These are phyloP conservation scores for Colletotrichum shisoi DNA, from an alignment of 2,329 filamentous ascomycete species.

Conservation along the genomic window DNA sequence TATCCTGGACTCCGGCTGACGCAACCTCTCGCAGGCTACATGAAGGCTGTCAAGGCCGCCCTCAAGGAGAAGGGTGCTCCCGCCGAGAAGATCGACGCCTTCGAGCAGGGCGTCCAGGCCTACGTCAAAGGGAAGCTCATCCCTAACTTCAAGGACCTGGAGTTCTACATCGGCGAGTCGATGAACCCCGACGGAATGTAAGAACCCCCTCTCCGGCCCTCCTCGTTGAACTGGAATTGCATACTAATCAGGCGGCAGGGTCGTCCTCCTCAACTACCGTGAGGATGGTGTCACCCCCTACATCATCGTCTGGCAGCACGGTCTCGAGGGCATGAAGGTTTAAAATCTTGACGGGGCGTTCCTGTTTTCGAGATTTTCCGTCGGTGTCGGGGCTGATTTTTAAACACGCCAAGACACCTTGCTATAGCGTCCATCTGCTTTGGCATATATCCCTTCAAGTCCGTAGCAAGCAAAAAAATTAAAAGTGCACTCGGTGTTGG, in stretches of 20 bases:
- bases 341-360: slow-evolving; percentile 58
- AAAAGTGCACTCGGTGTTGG: slow-evolving; percentile 33
- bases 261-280: slow-evolving; percentile 95
- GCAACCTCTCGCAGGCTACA: slow-evolving; percentile 69
- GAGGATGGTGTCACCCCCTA: slow-evolving; percentile 93
- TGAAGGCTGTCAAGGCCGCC: slow-evolving; percentile 83
- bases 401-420: slow-evolving; percentile 26
- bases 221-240: slow-evolving; percentile 8
- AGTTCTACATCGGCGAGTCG: slow-evolving; percentile 90
- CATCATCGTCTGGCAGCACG: slow-evolving; percentile 94
- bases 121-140: slow-evolving; percentile 86
- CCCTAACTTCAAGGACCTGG: slow-evolving; percentile 91
- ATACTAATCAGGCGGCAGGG: slow-evolving; percentile 57
- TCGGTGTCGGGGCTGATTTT: slow-evolving; percentile 21
- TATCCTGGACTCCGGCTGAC: not conserved
- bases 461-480: slow-evolving; percentile 39
- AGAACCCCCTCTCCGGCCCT: slow-evolving; percentile 49
- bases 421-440: slow-evolving; percentile 40
- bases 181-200: slow-evolving; percentile 96
- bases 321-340: slow-evolving; percentile 88
- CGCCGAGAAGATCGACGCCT: slow-evolving; percentile 74
- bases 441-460: slow-evolving; percentile 41
- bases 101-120: slow-evolving; percentile 76
- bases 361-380: slow-evolving; percentile 34
- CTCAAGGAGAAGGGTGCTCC: slow-evolving; percentile 69